These are phyloP conservation scores for Pachysandra terminalis DNA, from an alignment of 164 flowering plant species.

Conservation along the genomic window DNA sequence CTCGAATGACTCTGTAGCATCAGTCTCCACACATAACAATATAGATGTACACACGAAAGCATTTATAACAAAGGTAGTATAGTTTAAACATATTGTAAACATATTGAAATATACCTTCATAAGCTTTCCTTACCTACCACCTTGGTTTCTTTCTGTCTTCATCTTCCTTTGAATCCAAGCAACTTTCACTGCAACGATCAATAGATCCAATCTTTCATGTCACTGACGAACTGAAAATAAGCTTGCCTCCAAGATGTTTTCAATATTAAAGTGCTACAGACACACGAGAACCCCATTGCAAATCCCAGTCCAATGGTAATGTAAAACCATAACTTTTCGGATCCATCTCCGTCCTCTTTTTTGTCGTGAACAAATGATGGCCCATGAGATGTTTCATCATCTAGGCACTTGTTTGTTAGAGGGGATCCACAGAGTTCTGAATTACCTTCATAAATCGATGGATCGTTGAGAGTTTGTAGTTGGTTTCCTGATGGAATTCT, in stretches of 20 bases:
- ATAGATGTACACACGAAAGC: too few relatives aligned
- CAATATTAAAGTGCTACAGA: neutral
- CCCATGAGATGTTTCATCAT: too few relatives aligned
- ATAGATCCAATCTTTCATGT: too few relatives aligned
- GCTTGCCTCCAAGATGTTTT: conserved; percentile 1
- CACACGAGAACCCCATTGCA: conserved; percentile 1
- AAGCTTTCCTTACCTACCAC: neutral
- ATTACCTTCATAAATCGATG: neutral
- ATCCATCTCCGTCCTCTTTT: neutral
- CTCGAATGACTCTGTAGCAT: too few relatives aligned
- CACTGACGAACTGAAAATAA: too few relatives aligned
- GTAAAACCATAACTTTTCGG: neutral
- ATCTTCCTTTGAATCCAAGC: neutral
- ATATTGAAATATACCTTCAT: neutral
- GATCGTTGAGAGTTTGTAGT: neutral
- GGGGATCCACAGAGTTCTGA: conserved; percentile 9
- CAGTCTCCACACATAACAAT: too few relatives aligned
- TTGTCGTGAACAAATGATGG: neutral
- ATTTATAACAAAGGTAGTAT: too few relatives aligned
- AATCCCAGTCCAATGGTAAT: neutral
- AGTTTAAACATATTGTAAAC: too few relatives aligned
- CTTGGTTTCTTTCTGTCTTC: neutral
- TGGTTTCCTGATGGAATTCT: too few relatives aligned
- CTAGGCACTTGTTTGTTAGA: neutral
- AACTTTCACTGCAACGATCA: too few relatives aligned